Base-by-base conservation (phyloP, 2,329 filamentous ascomycete species). In the Penicillium frequentans region DNA sequence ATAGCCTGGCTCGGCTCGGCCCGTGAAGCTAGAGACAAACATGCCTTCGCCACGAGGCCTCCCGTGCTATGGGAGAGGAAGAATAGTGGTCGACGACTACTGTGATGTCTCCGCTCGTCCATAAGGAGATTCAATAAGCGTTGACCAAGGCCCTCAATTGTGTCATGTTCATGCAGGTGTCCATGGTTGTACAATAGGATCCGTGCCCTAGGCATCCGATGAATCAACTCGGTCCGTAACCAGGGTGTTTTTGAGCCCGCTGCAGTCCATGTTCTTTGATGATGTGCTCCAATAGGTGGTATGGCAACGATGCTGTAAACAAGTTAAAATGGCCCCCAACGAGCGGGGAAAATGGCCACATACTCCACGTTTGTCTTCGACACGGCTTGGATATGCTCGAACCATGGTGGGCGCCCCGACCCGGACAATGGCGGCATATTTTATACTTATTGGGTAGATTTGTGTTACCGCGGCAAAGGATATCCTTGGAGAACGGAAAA, bases 31-130 rank as follows among this genome's bases (percentile, higher is more conserved):
- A 68, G 53, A 23, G 81, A 75, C 43, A 87, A 64, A 1, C 82
- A 83, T 64, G 80, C 74, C 73, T 87, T 87, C 7, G 81, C 81
- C 1, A 87, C 82, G 26, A 87, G 66, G 0, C 85, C 85, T 1
- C 85, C 85, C 6, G 87, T 77, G 47, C 84, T 86, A 56, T 88
- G 85, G 11, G 79, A 84, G 13, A 87, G 76, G 64, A 87, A 86
- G 58, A 87, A 78, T 2, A 87, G 63, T 0, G 85, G 85, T 5
- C 85, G 78, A 39, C 64, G 63, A 14, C 29, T 24, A 14, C 26
- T 58, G 8, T 63, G 56, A 31, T 57, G 43, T 49, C 57, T 67
- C 7, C 70, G 64, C 49, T 67, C 58, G 19, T 61, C 46, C 2
- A 64, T 62, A 1, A 73, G 57, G 23, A 59, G 59, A 19, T 66